Conservation (phyloP, 495 filamentous ascomycete species). For the Xylaria acuta region DNA sequence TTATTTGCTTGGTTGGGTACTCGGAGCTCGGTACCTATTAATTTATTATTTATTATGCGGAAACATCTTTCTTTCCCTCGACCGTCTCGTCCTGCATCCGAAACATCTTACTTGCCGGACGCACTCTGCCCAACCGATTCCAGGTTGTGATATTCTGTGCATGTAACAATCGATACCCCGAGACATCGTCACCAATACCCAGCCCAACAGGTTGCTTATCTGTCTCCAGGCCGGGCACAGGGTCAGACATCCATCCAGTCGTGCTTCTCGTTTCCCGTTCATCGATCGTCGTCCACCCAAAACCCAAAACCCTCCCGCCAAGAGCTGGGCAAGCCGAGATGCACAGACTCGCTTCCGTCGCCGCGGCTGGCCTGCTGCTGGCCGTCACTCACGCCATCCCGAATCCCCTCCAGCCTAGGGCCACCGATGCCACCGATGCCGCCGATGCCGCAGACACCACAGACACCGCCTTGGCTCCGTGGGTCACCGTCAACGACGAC, state of each 20-base stretch:
- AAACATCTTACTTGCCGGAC: background rate
- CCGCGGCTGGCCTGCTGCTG: conserved; percentile 18
- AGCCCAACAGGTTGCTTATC: background rate
- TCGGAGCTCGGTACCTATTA: background rate
- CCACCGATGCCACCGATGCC: conserved; percentile 35
- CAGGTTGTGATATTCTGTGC: background rate
- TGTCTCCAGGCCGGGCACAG: background rate
- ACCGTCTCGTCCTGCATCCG: background rate
- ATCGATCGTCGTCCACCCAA: background rate
- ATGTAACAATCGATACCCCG: background rate
- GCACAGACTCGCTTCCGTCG: conserved; percentile 3
- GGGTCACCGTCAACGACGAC: conserved; percentile 50
- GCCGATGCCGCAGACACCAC: conserved; percentile 16
- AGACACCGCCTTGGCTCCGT: conserved; percentile 37
- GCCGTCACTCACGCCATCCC: conserved; percentile 11
- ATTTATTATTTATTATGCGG: background rate
- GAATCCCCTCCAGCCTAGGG: conserved; percentile 32
- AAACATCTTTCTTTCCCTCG: background rate
- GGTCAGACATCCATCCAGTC: background rate
- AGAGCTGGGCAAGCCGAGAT: conserved; percentile 2
- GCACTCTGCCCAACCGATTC: background rate
- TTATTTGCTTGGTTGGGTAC: background rate
- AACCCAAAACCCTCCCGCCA: background rate
- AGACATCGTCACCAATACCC: background rate
- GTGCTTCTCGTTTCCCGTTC: background rate